Evolutionary conservation across 208 protist species (phyloP), one percentile per base, ranked within the genome.

Genomic region (Acanthamoeba triangularis): DNA sequence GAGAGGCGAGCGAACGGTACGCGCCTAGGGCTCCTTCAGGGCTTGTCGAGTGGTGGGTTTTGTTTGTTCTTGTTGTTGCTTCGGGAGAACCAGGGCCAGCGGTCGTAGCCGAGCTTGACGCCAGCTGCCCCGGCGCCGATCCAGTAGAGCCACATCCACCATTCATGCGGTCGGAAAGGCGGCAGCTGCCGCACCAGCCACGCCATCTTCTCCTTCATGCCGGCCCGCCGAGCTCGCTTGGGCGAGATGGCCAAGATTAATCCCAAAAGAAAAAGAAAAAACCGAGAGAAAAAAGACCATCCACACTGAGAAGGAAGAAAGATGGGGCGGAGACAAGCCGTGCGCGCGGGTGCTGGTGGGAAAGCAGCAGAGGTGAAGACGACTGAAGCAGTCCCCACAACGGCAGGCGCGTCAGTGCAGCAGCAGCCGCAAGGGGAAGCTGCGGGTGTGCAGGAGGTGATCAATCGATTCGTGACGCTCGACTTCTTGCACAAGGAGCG

Each of bases 61-160:
- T 69, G 18, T 16, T 69, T 69, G 63, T 33, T 74, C 14, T 37
- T 74, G 65, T 74, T 37, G 7, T 37, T 7, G 2, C 13, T 11
- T 14, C 30, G 30, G 37, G 74, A 84, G 37, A 84, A 54, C 74
- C 74, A 84, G 74, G 74, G 74, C 74, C 74, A 84, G 35, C 74
- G 35, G 44, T 84, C 74, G 44, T 84, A 84, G 37, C 74, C 74
- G 41, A 84, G 74, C 74, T 84, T 84, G 74, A 84, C 41, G 4
- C 20, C 74, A 54, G 74, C 74, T 4, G 25, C 74, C 20, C 7
- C 41, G 35, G 74, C 74, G 25, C 37, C 74, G 37, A 84, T 54
- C 74, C 74, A 84, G 74, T 84, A 84, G 41, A 84, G 37, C 74
- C 74, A 84, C 74, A 84, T 84, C 37, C 37, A 84, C 74, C 74